Base-by-base conservation (phyloP, 2,329 filamentous ascomycete species). In the Colletotrichum sp. region DNA sequence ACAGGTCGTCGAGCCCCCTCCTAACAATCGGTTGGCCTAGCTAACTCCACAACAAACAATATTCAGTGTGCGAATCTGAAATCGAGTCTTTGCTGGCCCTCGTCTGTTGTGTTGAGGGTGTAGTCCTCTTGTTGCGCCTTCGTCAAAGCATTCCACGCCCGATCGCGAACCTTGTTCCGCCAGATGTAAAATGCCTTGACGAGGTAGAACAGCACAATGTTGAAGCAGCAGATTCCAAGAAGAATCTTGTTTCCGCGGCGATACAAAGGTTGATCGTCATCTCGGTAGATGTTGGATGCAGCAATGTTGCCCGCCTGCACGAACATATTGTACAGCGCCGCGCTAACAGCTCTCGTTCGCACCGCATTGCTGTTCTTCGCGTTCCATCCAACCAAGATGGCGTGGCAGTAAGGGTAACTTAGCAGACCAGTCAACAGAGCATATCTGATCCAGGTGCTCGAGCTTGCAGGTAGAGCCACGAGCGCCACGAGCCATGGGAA, bases 31-130 rank as follows among this genome's bases (percentile, higher is more conserved):
- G n/a, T 52, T 21, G 12, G n/a, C n/a, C 43, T n/a, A 3, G n/a
- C 43, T 52, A 21, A 52, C n/a, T 21, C n/a, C 43, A 21, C 10
- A 52, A 52, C 43, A 13, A 13, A 21, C n/a, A 13, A 48, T 12
- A 2, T 64, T 84, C 28, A 90, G 77, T 89, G 87, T 13, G 81
- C 86, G 76, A 91, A 91, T 21, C 87, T 81, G 79, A 91, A 91
- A 78, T 91, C 89, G 70, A 90, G 80, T 79, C 91, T 87, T 82
- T 91, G 89, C 74, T 87, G 86, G 0, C 90, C 90, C 79, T 90
- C 84, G 74, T 91, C 89, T 6, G 82, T 87, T 0, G 88, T 90
- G 32, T 86, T 89, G 39, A 85, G 78, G 4, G 89, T 74, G 74
- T 91, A 92, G 2, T 86, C 80, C 32, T 86, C 83, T 80, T 87